Conservation (phyloP, 176 grass and related monocot genomes). For the Lolium perenne region DNA sequence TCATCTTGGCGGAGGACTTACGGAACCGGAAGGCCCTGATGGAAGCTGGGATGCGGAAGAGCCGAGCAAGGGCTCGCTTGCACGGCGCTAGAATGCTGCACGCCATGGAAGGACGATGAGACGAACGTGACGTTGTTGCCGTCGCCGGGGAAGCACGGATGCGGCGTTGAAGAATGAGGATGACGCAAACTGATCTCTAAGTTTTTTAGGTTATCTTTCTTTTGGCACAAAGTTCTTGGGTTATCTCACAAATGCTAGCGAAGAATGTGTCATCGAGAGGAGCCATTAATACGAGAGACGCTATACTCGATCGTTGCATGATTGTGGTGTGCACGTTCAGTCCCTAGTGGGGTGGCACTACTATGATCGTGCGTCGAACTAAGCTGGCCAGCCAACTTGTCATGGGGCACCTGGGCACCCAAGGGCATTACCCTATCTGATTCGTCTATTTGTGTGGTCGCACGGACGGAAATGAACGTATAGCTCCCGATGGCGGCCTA, state of each 20-base stretch:
- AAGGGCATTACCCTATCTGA: too few species aligned
- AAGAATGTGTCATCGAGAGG: background rate
- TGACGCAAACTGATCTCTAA: background rate
- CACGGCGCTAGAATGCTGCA: slow-evolving; percentile 58
- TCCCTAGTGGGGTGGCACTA: slow-evolving; percentile 9
- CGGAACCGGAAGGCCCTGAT: slow-evolving; percentile 63
- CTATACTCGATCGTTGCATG: slow-evolving; percentile 2
- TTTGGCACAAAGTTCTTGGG: background rate
- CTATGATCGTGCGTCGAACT: slow-evolving; percentile 11
- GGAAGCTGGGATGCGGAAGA: slow-evolving; percentile 53
- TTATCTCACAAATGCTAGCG: background rate
- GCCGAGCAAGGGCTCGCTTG: slow-evolving; percentile 45
- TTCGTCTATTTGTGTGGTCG: too few species aligned
- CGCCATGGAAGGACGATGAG: slow-evolving; percentile 34
- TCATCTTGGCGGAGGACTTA: slow-evolving; percentile 54
- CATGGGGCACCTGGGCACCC: background rate
- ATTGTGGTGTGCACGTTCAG: slow-evolving; percentile 34
- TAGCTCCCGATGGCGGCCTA: too few species aligned
- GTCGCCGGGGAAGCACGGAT: background rate
- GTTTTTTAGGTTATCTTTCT: background rate
- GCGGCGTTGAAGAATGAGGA: background rate
- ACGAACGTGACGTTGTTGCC: background rate
- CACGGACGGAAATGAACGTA: too few species aligned
- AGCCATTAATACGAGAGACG: background rate
- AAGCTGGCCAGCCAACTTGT: background rate